Percentiles rank a stretch among this genome's conserved stretches.
Conservation (phyloP, 495 filamentous ascomycete genomes). For the Penicillium ucsense region DNA sequence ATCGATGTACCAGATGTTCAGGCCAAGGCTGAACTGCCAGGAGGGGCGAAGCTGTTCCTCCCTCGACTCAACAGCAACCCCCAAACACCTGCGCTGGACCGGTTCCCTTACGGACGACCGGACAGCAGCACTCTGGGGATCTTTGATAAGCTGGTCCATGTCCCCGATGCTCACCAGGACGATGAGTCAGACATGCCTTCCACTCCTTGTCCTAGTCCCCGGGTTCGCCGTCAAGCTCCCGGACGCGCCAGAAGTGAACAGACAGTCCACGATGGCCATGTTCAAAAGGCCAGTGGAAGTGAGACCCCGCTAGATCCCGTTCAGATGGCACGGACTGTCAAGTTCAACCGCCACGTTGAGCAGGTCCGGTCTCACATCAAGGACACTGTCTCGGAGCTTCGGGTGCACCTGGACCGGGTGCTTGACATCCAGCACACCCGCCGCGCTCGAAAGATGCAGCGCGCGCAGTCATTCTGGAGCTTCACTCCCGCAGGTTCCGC, state of each 20-base stretch:
- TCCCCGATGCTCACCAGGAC: too few species aligned
- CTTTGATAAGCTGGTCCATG: too few species aligned
- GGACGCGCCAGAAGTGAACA: too few species aligned
- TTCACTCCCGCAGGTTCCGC: slow-evolving; percentile 20
- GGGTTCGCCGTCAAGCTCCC: too few species aligned
- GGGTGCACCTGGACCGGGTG: slow-evolving; percentile 15
- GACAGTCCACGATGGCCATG: not conserved
- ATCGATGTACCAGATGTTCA: too few species aligned
- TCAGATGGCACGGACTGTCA: slow-evolving; percentile 2
- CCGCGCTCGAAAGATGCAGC: slow-evolving; percentile 13
- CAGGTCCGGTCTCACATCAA: slow-evolving; percentile 20
- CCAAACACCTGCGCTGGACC: not conserved
- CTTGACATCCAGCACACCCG: slow-evolving; percentile 17
- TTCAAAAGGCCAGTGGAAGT: not conserved
- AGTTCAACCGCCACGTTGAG: slow-evolving; percentile 16
- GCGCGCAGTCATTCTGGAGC: slow-evolving; percentile 32
- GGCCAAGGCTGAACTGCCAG: too few species aligned
- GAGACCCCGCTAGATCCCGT: not conserved
- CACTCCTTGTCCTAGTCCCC: not conserved
- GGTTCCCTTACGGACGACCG: too few species aligned
- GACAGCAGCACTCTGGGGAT: too few species aligned
- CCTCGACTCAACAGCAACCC: not conserved
- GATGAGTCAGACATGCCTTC: not conserved
- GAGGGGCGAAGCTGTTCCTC: too few species aligned
- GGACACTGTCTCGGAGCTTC: slow-evolving; percentile 14